Percentiles rank a stretch among this genome's conserved stretches.
These are phyloP conservation scores for Corynascus novoguineensis DNA, from an alignment of 495 filamentous ascomycete species.

Conservation along the genomic window DNA sequence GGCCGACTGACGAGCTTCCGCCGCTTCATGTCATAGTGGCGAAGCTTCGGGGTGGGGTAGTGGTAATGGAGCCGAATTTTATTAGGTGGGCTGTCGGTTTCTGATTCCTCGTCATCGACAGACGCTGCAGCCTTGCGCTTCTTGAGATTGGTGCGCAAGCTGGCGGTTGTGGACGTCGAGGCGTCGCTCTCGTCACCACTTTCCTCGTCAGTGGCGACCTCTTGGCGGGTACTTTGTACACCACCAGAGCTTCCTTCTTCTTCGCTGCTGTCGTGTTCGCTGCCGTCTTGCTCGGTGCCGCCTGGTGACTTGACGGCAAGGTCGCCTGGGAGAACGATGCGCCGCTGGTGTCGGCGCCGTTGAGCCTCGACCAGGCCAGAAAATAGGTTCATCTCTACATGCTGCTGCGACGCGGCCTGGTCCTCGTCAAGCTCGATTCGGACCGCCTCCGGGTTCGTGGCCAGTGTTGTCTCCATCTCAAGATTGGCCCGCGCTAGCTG, in stretches of 20 bases:
- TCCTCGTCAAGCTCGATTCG: slow-evolving; percentile 24
- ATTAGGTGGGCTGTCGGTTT: slow-evolving; percentile 10
- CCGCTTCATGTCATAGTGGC: slow-evolving; percentile 14
- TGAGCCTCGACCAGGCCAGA: slow-evolving; percentile 21
- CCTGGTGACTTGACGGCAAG: slow-evolving; percentile 6
- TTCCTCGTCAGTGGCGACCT: neutral
- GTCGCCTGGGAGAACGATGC: slow-evolving; percentile 15
- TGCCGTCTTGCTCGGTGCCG: slow-evolving; percentile 3
- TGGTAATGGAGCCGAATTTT: slow-evolving; percentile 22
- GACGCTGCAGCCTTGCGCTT: slow-evolving; percentile 23
- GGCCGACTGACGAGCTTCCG: slow-evolving; percentile 10
- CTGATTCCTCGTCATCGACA: neutral
- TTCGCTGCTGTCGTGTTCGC: slow-evolving; percentile 4
- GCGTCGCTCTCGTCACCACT: slow-evolving; percentile 21
- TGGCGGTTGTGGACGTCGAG: slow-evolving; percentile 22
- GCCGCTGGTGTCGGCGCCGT: slow-evolving; percentile 11
- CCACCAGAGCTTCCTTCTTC: too few relatives aligned
- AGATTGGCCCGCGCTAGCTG: slow-evolving; percentile 27
- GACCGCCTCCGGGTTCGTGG: slow-evolving; percentile 17
- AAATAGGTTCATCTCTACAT: slow-evolving; percentile 25
- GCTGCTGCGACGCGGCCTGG: slow-evolving; percentile 15
- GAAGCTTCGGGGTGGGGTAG: slow-evolving; percentile 8
- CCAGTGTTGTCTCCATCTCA: slow-evolving; percentile 23
- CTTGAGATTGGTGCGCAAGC: slow-evolving; percentile 17
- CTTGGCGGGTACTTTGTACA: neutral